Evolutionary conservation across 306 rosid genomes (phyloP).

Genomic region (Rosa chinensis): DNA sequence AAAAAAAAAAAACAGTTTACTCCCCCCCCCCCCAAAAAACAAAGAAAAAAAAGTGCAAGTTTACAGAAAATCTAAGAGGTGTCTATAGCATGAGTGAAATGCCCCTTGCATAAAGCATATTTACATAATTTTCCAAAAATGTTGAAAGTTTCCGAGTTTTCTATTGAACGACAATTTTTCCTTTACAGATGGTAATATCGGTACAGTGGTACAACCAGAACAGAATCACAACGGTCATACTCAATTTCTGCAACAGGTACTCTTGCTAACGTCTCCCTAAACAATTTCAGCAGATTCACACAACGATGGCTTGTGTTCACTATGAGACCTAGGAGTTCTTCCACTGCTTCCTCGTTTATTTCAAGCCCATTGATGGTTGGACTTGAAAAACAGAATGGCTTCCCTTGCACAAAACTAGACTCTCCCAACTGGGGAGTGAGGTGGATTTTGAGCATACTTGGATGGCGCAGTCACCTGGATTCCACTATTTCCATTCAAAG

Average conservation of each 20-base stretch:
- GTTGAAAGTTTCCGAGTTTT: background rate
- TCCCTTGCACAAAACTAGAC: slow-evolving; percentile 44
- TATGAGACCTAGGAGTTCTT: slow-evolving; percentile 4
- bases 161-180: slow-evolving; percentile 1
- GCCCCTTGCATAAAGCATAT: background rate
- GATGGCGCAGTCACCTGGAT: slow-evolving; percentile 40
- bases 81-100: background rate
- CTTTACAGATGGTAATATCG: slow-evolving; percentile 33
- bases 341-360: slow-evolving; percentile 16
- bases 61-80: background rate
- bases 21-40: too few species aligned
- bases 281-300: slow-evolving; percentile 4
- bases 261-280: slow-evolving; percentile 14
- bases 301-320: slow-evolving; percentile 2
- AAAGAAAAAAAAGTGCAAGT: too few species aligned
- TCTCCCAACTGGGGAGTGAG: slow-evolving; percentile 83
- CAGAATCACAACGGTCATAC: slow-evolving; percentile 32
- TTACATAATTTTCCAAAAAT: background rate
- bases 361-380: slow-evolving; percentile 32
- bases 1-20: too few species aligned
- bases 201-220: slow-evolving; percentile 35
- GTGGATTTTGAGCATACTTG: slow-evolving; percentile 72
- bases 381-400: slow-evolving; percentile 22
- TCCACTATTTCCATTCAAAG: slow-evolving; percentile 27
- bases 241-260: slow-evolving; percentile 9